Base-by-base conservation (phyloP, 2,329 filamentous ascomycete genomes). In the Ophiocordyceps polyrhachis-furcata region DNA sequence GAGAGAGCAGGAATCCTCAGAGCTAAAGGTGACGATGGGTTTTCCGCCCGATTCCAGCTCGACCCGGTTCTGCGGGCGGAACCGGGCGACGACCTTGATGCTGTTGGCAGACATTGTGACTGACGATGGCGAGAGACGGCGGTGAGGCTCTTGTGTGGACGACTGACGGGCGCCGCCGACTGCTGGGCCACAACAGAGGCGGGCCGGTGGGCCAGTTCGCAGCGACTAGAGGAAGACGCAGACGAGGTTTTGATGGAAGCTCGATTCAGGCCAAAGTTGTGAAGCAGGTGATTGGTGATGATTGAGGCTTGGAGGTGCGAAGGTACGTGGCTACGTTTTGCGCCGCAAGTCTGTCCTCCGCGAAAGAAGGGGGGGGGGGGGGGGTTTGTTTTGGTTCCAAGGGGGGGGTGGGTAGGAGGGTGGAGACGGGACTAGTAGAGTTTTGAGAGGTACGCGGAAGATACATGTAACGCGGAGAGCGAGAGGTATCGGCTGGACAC, bases 11-110 rank as follows among this genome's bases (percentile, higher is more conserved):
- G 88, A 93, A 61, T 96, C 89, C 46, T 88, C 81, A 53, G 81
- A 79, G 60, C 84, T 79, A 63, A 98, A 96, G 43, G 73, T 69
- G 50, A 98, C 91, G 54, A 98, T 89, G 50, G 88, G 83, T 65
- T 91, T 81, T 63, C 89, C 89, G 62, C 87, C 87, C 58, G 82
- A 88, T 49, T 81, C 79, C 60, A 93, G 73, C 70, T 98, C 91
- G 63, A 91, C 67, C 68, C 85, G 86, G 72, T 98, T 98, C 68
- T 95, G 89, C 56, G 91, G 91, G 60, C 91, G 79, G 68, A 98
- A 98, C 58, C 91, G 85, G 70, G 89, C 89, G 63, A 98, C 88
- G 62, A 98, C 91, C 84, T 75, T 81, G 70, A 82, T 81, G 58
- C 70, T 79, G 59, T 78, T 76, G 55, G 68, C 67, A 63, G 68